Conservation (phyloP, 1,284 basidiomycete genomes). For the Puccinia polysora region DNA sequence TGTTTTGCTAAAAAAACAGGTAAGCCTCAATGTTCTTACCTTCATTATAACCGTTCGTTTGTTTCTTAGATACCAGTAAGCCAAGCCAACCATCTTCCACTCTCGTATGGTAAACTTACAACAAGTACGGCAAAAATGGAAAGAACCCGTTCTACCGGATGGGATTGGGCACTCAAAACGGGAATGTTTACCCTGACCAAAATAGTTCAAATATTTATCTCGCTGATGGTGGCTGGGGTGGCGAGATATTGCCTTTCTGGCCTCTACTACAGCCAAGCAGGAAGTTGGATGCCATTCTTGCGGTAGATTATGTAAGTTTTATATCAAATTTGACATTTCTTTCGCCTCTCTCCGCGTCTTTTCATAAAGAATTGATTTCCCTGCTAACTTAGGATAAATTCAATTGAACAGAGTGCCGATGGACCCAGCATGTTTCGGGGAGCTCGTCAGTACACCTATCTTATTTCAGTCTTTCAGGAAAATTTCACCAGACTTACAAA, state of each 20-base stretch:
- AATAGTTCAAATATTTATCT: conserved; percentile 18
- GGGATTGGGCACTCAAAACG: not conserved
- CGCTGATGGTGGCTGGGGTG: conserved; percentile 39
- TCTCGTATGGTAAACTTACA: not conserved
- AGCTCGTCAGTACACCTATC: conserved; percentile 5
- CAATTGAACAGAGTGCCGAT: conserved; percentile 11
- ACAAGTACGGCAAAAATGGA: not conserved
- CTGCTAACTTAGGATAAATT: not conserved
- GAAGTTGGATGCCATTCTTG: conserved; percentile 34
- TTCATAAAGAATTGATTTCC: not conserved
- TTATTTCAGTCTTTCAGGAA: not conserved
- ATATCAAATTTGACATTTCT: not conserved
- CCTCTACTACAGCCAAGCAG: conserved; percentile 21
- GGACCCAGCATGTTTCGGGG: conserved; percentile 20
- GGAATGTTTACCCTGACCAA: conserved; percentile 2
- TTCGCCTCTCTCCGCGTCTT: not conserved
- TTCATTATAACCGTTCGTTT: not conserved
- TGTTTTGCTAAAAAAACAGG: too few relatives aligned
- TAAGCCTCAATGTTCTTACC: not conserved
- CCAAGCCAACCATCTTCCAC: not conserved
- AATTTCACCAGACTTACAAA: not conserved
- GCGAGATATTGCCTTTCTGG: conserved; percentile 38
- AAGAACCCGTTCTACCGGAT: conserved; percentile 32
- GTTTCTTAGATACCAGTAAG: conserved; percentile 25
- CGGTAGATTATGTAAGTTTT: conserved; percentile 31